Conservation (phyloP, 306 rosid genomes). For the Prinsepia uniflora region DNA sequence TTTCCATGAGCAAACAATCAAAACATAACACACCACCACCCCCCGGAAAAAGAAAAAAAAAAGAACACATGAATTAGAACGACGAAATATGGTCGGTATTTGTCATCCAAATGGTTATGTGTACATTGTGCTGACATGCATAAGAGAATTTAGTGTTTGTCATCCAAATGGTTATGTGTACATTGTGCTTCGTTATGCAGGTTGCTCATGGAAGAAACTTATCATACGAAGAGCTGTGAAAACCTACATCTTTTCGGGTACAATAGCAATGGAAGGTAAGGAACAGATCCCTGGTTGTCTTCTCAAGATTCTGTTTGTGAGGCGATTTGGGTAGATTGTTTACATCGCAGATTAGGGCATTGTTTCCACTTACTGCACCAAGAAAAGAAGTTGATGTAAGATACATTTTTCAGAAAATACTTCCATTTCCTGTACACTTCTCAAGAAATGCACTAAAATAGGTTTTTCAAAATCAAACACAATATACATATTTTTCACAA, state of each 20-base stretch:
- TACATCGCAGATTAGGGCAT: constrained; percentile 48
- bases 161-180: not conserved
- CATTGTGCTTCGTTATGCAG: not conserved
- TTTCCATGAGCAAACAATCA: not conserved
- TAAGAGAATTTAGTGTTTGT: not conserved
- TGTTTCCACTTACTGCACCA: constrained; percentile 44
- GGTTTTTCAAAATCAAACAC: no score
- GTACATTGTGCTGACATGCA: not conserved
- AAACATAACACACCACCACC: no score
- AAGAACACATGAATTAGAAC: not conserved
- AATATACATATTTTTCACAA: no score
- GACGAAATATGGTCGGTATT: not conserved
- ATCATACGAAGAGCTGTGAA: not conserved
- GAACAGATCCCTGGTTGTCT: constrained; percentile 52
- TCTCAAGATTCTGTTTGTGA: constrained; percentile 48
- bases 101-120: not conserved
- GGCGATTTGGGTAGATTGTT: constrained; percentile 37
- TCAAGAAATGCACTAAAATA: no score
- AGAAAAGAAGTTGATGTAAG: not conserved
- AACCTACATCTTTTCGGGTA: constrained; percentile 81
- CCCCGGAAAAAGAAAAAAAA: not conserved
- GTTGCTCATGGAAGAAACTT: not conserved
- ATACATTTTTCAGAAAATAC: no score
- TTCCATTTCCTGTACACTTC: no score
- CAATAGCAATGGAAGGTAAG: constrained; percentile 87